A percentile compares a stretch with the other conserved stretches of the same genome.
Conservation (phyloP, 768 basidiomycete species). For the Mycena capillaripes region DNA sequence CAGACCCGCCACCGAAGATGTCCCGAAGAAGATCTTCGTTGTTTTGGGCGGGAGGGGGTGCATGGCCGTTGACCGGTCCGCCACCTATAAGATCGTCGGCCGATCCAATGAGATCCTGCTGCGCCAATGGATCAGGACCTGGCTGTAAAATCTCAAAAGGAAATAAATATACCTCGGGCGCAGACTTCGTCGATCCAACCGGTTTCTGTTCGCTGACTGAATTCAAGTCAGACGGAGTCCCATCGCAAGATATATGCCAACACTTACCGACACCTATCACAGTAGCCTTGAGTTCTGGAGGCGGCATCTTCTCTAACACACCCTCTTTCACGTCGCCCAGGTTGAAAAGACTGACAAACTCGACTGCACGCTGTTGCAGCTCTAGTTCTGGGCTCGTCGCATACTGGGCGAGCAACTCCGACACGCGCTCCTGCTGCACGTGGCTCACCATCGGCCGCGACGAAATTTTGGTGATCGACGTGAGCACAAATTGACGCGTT, state of each 20-base stretch:
- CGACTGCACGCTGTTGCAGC: constrained; percentile 95
- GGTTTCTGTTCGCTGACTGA: constrained; percentile 96
- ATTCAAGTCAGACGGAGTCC: constrained; percentile 23
- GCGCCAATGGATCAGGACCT: constrained; percentile 23
- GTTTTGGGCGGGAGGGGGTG: constrained; percentile 63
- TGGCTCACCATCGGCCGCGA: constrained; percentile 78
- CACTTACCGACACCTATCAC: constrained; percentile 90
- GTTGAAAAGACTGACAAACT: constrained; percentile 90
- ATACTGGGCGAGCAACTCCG: constrained; percentile 82
- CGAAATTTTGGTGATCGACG: constrained; percentile 91
- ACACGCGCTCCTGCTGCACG: constrained; percentile 83
- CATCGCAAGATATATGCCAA: background rate
- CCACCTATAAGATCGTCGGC: constrained; percentile 72
- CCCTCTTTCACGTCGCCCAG: constrained; percentile 84
- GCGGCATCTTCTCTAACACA: constrained; percentile 98
- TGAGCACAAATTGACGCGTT: constrained; percentile 92
- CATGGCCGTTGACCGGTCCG: constrained; percentile 56
- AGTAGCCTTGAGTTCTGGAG: constrained; percentile 97
- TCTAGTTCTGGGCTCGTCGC: constrained; percentile 94
- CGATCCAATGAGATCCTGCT: constrained; percentile 81
- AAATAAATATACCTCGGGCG: constrained; percentile 70
- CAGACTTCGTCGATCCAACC: constrained; percentile 92
- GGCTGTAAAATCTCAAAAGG: background rate
- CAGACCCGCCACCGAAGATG: constrained; percentile 79
- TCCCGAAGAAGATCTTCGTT: constrained; percentile 93